Evolutionary conservation across 73 alveolate species (phyloP), one percentile per base, ranked within the genome.

Genomic region (Paramecium sexaurelia): DNA sequence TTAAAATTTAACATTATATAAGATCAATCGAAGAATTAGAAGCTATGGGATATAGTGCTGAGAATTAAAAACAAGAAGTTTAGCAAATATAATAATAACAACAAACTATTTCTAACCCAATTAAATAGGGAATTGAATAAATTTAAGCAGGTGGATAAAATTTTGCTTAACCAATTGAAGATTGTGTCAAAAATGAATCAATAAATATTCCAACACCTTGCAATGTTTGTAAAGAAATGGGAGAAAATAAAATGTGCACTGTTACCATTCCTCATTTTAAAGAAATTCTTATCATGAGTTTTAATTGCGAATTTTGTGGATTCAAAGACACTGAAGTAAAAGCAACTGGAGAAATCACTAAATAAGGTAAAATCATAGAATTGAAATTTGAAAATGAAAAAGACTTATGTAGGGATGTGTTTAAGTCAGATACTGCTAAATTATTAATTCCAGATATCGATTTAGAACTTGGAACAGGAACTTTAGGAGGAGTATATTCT

Each of bases 261-360:
- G 95, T 99, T 7, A 85, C 98, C 7, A 98, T 98, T 85, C 99
- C 99, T 37, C 96, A 95, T 96, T 97, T 98, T 87, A 97, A 97
- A 86, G 99, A 98, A 91, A 95, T 98, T 41, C 96, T 98, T 40
- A 97, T 97, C 6, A 97, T 98, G 97, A 97, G 99, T 37, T 98
- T 97, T 93, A 85, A 92, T 83, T 98, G 99, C 84, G 99, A 95
- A 55, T 73, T 40, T 41, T 98, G 99, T 66, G 99, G 99, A 19
- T 95, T 94, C 55, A 96, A 96, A 85, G 95, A 96, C 13, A 96
- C 99, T 0, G 99, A 95, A 71, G 98, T 98, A 8, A 98, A 97
- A 91, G 97, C 99, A 6, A 99, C 99, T 33, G 99, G 99, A 17
- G 85, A 47, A 51, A 85, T 93, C 27, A 69, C 92, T 82, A 66